Evolutionary conservation across 192 early-diverging fungal species (phyloP).

Genomic region (Gaertneriomyces sp.): DNA sequence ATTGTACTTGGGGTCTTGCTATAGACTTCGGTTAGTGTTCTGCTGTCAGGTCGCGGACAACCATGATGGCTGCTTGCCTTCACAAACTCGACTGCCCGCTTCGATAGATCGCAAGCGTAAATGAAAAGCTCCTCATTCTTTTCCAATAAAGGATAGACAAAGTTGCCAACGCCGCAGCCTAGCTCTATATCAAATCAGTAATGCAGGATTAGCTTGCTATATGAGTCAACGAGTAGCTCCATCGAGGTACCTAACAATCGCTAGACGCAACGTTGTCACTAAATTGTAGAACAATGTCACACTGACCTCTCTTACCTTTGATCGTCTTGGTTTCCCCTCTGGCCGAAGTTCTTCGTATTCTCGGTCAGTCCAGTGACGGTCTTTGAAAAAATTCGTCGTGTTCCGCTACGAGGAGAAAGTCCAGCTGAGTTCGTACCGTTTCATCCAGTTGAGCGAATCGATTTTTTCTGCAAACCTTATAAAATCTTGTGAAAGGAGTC

Average conservation of each 20-base stretch:
- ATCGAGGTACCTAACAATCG: constrained; percentile 11
- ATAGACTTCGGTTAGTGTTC: background rate
- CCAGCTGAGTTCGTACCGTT: background rate
- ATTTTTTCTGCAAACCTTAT: constrained; percentile 7
- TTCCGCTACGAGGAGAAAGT: constrained; percentile 37
- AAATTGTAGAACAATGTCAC: too few relatives aligned
- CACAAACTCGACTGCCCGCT: constrained; percentile 48
- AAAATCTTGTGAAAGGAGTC: constrained; percentile 8
- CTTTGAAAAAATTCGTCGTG: constrained; percentile 82
- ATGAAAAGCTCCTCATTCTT: constrained; percentile 45
- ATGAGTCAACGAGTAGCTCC: too few relatives aligned
- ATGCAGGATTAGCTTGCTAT: background rate
- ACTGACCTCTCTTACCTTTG: constrained; percentile 2
- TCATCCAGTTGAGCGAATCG: background rate
- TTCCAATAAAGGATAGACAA: constrained; percentile 50
- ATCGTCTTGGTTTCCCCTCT: background rate
- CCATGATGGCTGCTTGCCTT: constrained; percentile 15
- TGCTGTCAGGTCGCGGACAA: background rate
- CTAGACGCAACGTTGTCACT: background rate
- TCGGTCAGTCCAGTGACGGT: constrained; percentile 90
- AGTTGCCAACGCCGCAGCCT: constrained; percentile 60
- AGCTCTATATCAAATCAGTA: background rate
- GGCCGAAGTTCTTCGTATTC: constrained; percentile 86
- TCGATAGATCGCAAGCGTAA: constrained; percentile 53
- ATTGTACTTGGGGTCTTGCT: constrained; percentile 42